Base-by-base conservation (phyloP, 139 green algal species). In the Tetraselmis striata region DNA sequence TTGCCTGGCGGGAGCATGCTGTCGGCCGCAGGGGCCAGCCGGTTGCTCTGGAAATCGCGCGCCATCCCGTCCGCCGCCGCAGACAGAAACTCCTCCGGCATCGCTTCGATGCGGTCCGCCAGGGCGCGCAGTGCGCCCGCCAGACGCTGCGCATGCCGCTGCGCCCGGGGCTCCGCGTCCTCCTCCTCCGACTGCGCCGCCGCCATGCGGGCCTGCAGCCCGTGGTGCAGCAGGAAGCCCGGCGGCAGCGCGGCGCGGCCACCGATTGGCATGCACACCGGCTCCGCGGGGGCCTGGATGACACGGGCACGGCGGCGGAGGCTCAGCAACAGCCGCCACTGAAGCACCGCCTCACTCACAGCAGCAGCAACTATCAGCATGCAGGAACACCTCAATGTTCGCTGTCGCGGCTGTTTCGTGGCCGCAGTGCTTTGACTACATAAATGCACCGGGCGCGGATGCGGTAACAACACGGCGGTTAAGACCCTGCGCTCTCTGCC, bases 101-200 rank as follows among this genome's bases (percentile, higher is more conserved):
- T 27, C 29, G 5, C 76, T 80, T 91, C 87, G 83, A 93, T 81
- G 58, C 86, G 79, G 28, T 86, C 84, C 0, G 90, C 90, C 80
- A 93, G 59, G 2, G 82, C 84, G 18, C 90, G 87, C 59, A 92
- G 85, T 11, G 85, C 89, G 25, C 82, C 82, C 59, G 80, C 83
- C 29, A 85, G 29, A 30, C 25, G 2, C n/a, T 23, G 0, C 0
- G 31, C 59, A 75, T 45, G 59, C 27, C 80, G 79, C 75, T 80
- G 30, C n/a, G 32, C 75, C 31, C 28, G 30, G 28, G 30, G 11
- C 28, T 32, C 28, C 80, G 77, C 31, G 26, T 28, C 30, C 11
- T 79, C 27, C 28, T 45, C 74, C 30, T 75, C 59, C 29, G n/a
- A 28, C 30, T 27, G 2, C 59, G 26, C 25, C 30, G 58, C 23